Conservation (phyloP, 2,329 filamentous ascomycete genomes). For the Arachnomyces sp. region DNA sequence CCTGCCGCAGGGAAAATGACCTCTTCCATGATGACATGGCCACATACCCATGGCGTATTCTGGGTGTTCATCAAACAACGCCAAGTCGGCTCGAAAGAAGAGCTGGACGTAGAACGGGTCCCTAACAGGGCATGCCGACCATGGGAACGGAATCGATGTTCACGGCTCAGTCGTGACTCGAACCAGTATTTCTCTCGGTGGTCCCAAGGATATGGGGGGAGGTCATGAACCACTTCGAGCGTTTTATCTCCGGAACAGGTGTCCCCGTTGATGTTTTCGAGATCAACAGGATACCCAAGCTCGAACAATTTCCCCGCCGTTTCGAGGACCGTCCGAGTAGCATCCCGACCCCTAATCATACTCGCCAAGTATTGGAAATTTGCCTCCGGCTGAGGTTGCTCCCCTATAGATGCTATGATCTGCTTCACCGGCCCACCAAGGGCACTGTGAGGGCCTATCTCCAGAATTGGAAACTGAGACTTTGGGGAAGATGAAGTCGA, state of each 20-base stretch:
- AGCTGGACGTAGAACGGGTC: constrained; percentile 18
- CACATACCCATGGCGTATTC: constrained; percentile 31
- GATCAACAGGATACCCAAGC: constrained; percentile 3
- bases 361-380: constrained; percentile 1
- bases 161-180: constrained; percentile 14
- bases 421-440: constrained; percentile 12
- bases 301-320: constrained; percentile 5
- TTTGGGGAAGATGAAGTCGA: not conserved
- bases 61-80: constrained; percentile 28
- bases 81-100: constrained; percentile 28
- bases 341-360: not conserved
- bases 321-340: constrained; percentile 4
- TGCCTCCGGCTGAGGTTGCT: constrained; percentile 18
- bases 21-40: constrained; percentile 33
- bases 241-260: too few species aligned
- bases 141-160: constrained; percentile 11
- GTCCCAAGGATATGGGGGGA: constrained; percentile 20
- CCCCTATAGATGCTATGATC: constrained; percentile 16
- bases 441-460: constrained; percentile 16
- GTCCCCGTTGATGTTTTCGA: constrained; percentile 13
- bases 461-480: constrained; percentile 10
- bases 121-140: constrained; percentile 16
- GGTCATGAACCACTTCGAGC: constrained; percentile 12
- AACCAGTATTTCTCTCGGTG: constrained; percentile 15
- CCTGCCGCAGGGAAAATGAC: constrained; percentile 37